Evolutionary conservation across 768 basidiomycete species (phyloP), one percentile per base, ranked within the genome.

Genomic region (Psilocybe subaeruginosa): DNA sequence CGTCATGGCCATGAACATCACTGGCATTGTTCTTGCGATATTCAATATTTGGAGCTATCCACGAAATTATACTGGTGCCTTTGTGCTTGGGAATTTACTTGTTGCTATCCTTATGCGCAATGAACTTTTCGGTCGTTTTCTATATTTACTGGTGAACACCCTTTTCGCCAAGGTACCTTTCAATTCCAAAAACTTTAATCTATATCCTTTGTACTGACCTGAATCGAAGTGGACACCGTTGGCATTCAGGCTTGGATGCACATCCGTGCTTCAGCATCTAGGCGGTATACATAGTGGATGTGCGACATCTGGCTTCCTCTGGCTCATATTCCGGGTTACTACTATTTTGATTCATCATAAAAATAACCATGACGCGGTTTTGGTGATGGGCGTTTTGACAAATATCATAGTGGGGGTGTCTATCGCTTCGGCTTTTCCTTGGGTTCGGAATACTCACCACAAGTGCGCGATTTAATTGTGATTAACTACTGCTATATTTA

Each of bases 211-310:
- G 35, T 54, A 66, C 55, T 62, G n/a, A 66, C 30, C 8, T n/a
- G 19, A 23, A 27, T 50, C 48, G 37, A 54, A 82, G 80, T 82
- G 81, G 81, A 66, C 80, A 14, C 81, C 81, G 39, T 71, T 82
- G 9, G 66, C 66, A 74, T 91, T 85, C 68, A 81, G 91, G 56
- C 78, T 92, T 6, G 87, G 77, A 31, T 90, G 88, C 70, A 92
- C 91, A 6, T 91, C 90, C 16, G 79, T 85, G 4, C 79, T 92
- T 19, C 81, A 89, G 78, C 92, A 93, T 70, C 82, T 93, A 12
- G 92, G 92, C 4, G 92, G 92, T 19, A 91, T 93, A 64, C 92
- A 93, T 69, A 88, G 87, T n/a, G 90, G 91, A 30, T 93, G 92
- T 71, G 90, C 90, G 3, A 75, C 82, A 27, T 91, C 91, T 33